Evolutionary conservation across 2,329 filamentous ascomycete species (phyloP).

Genomic region (Colletotrichum coccodes): DNA sequence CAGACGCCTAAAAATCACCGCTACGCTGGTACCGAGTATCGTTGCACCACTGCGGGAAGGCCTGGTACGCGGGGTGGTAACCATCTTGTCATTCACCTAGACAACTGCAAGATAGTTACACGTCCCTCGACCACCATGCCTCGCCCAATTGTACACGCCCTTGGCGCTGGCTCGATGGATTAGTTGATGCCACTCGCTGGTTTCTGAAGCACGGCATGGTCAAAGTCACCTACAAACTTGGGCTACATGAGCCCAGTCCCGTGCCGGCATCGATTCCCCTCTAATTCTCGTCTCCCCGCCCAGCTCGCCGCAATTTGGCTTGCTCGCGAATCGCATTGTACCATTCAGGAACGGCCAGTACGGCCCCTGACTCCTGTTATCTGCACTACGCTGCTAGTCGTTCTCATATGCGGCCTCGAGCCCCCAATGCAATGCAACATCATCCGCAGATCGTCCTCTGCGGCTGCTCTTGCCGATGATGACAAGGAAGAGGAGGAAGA

Average conservation of each 20-base stretch:
- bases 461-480: not conserved
- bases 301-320: not conserved
- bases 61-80: not conserved
- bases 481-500: not conserved
- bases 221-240: not conserved
- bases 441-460: not conserved
- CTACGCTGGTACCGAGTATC: conserved; percentile 4
- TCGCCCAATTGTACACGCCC: no score
- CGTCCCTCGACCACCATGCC: no score
- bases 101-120: not conserved
- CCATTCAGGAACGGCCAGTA: conserved; percentile 9
- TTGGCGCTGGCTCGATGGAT: not conserved
- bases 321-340: conserved; percentile 16
- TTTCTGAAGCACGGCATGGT: not conserved
- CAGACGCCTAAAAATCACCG: not conserved
- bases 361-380: conserved; percentile 7
- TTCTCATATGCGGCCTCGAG: conserved; percentile 8
- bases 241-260: not conserved
- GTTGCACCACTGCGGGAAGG: not conserved
- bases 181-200: not conserved
- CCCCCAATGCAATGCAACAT: conserved; percentile 9
- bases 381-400: not conserved
- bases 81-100: not conserved
- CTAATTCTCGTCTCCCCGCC: not conserved
- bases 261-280: no score